Evolutionary conservation across 2,329 filamentous ascomycete genomes (phyloP).

Genomic region (Sporothrix mexicana): DNA sequence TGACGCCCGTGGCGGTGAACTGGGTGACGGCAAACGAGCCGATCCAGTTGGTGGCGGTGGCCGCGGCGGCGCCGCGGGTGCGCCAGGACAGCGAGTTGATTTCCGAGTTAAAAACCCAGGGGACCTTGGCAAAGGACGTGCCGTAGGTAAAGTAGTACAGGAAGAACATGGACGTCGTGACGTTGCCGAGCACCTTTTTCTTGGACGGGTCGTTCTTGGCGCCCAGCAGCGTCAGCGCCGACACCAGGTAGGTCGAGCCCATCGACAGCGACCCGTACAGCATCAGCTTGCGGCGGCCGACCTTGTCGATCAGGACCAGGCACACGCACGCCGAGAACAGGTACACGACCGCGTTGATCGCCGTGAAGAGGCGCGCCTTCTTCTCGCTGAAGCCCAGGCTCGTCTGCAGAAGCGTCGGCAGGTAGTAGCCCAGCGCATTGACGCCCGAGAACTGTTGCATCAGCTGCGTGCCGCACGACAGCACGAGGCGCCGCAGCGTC

Average conservation of each 20-base stretch:
- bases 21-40: constrained; percentile 52
- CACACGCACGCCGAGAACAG: constrained; percentile 47
- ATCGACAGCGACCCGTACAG: constrained; percentile 45
- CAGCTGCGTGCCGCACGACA: constrained; percentile 54
- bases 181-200: constrained; percentile 43
- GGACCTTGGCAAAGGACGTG: constrained; percentile 48
- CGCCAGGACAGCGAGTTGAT: constrained; percentile 52
- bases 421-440: constrained; percentile 51
- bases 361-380: constrained; percentile 60
- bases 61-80: constrained; percentile 51
- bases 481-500: constrained; percentile 46
- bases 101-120: constrained; percentile 52
- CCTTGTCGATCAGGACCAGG: constrained; percentile 48
- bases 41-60: constrained; percentile 54
- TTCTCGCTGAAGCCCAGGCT: constrained; percentile 60
- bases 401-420: constrained; percentile 62
- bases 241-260: constrained; percentile 44
- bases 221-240: constrained; percentile 46
- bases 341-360: constrained; percentile 54
- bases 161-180: constrained; percentile 52
- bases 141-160: constrained; percentile 52
- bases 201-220: constrained; percentile 37
- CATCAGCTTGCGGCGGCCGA: constrained; percentile 52
- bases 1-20: constrained; percentile 52
- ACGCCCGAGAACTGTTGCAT: constrained; percentile 55